Percentiles rank a stretch among this genome's conserved stretches.
Evolutionary conservation across 345 rosid genomes (phyloP).

Genomic region (Camelina sativa): DNA sequence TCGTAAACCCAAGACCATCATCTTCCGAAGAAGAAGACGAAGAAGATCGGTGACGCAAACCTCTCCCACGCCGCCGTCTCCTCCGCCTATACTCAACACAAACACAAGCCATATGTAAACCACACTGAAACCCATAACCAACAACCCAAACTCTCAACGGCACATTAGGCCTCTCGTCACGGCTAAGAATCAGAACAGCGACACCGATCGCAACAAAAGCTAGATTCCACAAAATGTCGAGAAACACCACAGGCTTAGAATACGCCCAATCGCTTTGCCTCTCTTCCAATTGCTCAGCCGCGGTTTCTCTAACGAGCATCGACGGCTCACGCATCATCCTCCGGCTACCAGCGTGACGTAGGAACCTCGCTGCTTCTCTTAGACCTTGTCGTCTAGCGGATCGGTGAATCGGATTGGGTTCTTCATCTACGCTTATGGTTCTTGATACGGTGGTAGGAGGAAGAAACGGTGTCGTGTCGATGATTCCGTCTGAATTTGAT

Average conservation of each 20-base stretch:
- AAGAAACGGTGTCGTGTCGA: conserved; percentile 73
- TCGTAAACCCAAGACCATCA: conserved; percentile 45
- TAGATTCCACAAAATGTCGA: conserved; percentile 81
- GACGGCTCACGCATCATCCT: conserved; percentile 65
- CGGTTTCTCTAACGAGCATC: conserved; percentile 42
- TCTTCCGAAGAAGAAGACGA: conserved; percentile 36
- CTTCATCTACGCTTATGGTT: conserved; percentile 32
- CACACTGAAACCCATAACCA: conserved; percentile 79
- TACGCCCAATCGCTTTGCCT: conserved; percentile 83
- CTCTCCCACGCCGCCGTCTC: conserved; percentile 48
- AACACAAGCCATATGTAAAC: conserved; percentile 76
- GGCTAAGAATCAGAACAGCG: conserved; percentile 64
- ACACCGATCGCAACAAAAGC: conserved; percentile 77
- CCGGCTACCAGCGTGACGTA: conserved; percentile 92
- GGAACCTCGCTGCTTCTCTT: conserved; percentile 79
- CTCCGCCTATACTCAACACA: conserved; percentile 72
- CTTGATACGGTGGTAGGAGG: conserved; percentile 29
- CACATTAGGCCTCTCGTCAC: conserved; percentile 64
- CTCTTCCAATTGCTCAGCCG: conserved; percentile 45
- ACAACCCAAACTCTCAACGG: conserved; percentile 80
- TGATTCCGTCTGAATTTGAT: conserved; percentile 62
- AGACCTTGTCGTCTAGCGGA: conserved; percentile 64
- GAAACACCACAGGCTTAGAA: conserved; percentile 90
- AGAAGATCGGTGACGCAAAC: conserved; percentile 38
- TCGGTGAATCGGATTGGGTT: conserved; percentile 41